A percentile compares a stretch with the other conserved stretches of the same genome.
Conservation (phyloP, 169 alveolate species). For the Plasmodium reichenowi region DNA sequence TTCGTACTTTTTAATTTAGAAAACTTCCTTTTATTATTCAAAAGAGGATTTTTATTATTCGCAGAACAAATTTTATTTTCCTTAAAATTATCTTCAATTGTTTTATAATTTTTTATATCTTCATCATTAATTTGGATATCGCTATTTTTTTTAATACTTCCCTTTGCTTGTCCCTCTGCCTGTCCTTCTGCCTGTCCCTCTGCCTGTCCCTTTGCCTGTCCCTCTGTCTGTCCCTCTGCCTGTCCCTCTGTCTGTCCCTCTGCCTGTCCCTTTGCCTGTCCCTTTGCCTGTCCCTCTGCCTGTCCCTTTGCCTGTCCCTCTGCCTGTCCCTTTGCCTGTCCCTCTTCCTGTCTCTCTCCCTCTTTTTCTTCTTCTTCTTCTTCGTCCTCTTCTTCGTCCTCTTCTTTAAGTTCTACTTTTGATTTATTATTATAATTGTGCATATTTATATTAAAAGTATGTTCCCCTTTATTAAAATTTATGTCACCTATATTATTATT, state of each 20-base stretch:
- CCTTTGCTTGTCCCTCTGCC: conserved; percentile 12
- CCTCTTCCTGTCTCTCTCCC: neutral
- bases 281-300: no score
- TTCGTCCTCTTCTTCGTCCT: no score
- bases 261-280: no score
- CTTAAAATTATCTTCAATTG: neutral
- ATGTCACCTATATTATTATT: no score
- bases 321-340: no score
- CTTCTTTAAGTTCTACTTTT: neutral
- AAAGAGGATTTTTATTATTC: conserved; percentile 4
- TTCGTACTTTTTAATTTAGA: conserved; percentile 16
- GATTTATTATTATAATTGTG: neutral
- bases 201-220: no score
- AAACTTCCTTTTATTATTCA: conserved; percentile 26
- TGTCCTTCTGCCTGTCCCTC: no score
- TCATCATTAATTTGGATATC: neutral
- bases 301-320: no score
- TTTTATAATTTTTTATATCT: neutral
- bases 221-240: no score
- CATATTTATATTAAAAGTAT: no score
- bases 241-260: no score
- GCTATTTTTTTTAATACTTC: neutral
- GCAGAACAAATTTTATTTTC: conserved; percentile 4
- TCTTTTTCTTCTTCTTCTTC: neutral
- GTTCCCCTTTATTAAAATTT: no score